phyloP scores from a whole-genome alignment of 257 asterid species.

The Solanum chilense region DNA sequence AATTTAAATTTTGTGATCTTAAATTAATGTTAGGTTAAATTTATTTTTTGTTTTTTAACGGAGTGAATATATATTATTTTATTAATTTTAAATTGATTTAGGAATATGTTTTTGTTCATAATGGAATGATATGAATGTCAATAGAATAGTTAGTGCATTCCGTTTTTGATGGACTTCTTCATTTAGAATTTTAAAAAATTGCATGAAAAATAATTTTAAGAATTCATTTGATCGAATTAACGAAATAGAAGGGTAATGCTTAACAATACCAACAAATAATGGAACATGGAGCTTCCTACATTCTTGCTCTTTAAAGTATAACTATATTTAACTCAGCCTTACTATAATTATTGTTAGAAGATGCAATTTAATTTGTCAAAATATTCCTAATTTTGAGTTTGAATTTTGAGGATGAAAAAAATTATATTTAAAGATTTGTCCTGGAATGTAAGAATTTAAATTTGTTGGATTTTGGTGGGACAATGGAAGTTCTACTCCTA shows the following conservation, averaged over 20 bases:
- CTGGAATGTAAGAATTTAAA: neutral
- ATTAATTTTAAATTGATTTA: neutral
- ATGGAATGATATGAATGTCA: neutral
- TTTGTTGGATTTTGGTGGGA: neutral
- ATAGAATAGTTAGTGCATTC: neutral
- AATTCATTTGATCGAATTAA: neutral
- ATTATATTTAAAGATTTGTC: fast-evolving
- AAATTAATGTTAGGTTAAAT: too few relatives aligned
- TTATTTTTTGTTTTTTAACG: too few relatives aligned
- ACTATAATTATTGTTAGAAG: neutral
- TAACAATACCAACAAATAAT: neutral
- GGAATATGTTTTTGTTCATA: neutral
- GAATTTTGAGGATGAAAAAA: neutral
- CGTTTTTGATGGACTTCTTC: neutral
- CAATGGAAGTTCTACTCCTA: too few relatives aligned
- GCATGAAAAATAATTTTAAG: neutral
- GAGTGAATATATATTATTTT: neutral
- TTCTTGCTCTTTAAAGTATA: neutral
- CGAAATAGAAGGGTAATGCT: neutral
- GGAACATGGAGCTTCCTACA: neutral
- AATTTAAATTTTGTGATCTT: fast-evolving
- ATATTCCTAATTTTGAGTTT: neutral
- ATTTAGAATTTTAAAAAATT: neutral
- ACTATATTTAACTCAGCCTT: neutral
- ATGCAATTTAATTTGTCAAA: neutral